Conservation (phyloP, 768 basidiomycete genomes). For the Trametes cinnabarina region DNA sequence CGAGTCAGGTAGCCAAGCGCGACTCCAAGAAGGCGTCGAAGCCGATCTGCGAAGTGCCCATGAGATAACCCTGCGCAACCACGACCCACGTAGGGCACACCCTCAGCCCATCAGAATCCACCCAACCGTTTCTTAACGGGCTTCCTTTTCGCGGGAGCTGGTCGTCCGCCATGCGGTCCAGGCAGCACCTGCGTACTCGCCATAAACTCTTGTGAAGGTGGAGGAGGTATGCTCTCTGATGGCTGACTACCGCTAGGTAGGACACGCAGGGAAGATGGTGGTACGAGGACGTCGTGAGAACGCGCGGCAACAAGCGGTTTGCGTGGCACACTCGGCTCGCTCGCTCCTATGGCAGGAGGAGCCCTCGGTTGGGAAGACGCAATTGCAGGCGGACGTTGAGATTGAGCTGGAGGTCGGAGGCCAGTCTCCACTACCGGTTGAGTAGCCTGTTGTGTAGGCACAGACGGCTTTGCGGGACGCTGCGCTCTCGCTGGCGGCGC, state of each 20-base stretch:
- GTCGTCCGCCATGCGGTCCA: slow-evolving; percentile 69
- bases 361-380: slow-evolving; percentile 29
- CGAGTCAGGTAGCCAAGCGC: no score
- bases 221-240: slow-evolving; percentile 4
- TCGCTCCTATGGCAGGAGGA: slow-evolving; percentile 20
- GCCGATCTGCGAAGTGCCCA: not conserved
- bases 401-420: slow-evolving; percentile 18
- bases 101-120: slow-evolving; percentile 54
- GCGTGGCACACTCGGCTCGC: slow-evolving; percentile 12
- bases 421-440: not conserved
- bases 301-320: slow-evolving; percentile 22
- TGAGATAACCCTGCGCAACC: not conserved
- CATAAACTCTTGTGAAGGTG: slow-evolving; percentile 44
- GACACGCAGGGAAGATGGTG: not conserved
- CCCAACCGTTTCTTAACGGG: slow-evolving; percentile 64
- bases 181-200: slow-evolving; percentile 70
- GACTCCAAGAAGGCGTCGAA: not conserved
- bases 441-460: not conserved
- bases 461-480: not conserved
- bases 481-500: not conserved
- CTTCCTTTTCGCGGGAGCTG: slow-evolving; percentile 51
- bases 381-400: slow-evolving; percentile 41
- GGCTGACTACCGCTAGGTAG: slow-evolving; percentile 21
- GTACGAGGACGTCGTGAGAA: slow-evolving; percentile 3
- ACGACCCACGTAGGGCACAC: not conserved